Percentiles rank a stretch among this genome's conserved stretches.
Evolutionary conservation across 164 flowering plant genomes (phyloP).

Genomic region (Dillenia turbinata): DNA sequence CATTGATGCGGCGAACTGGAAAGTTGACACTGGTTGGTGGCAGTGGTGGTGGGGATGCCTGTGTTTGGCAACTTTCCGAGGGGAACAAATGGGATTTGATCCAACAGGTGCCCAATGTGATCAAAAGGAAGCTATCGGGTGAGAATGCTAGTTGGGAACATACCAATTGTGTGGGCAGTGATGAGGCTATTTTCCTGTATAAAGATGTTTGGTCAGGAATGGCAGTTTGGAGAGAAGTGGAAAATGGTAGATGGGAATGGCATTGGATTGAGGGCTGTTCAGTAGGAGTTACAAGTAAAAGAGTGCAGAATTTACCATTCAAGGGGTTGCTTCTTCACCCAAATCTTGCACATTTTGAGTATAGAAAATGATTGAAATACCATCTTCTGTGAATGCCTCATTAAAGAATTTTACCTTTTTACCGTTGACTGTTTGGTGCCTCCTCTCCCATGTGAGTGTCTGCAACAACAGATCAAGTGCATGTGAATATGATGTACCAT

Average conservation of each 20-base stretch:
- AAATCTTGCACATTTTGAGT: conserved; percentile 14
- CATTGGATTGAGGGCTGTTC: conserved; percentile 52
- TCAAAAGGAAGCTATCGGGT: conserved; percentile 35
- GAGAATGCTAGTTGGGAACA: conserved; percentile 33
- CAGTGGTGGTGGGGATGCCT: conserved; percentile 25
- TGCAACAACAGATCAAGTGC: too few species aligned
- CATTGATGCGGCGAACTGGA: conserved; percentile 33
- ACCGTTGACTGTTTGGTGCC: too few species aligned
- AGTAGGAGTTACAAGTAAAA: conserved; percentile 18
- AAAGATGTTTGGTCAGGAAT: conserved; percentile 47
- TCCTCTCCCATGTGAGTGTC: too few species aligned
- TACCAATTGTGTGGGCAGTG: conserved; percentile 45
- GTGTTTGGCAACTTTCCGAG: conserved; percentile 49
- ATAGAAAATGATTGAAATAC: too few species aligned
- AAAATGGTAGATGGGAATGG: conserved; percentile 45
- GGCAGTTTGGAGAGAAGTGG: conserved; percentile 43
- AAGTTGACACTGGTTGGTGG: conserved; percentile 45
- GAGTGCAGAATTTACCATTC: conserved; percentile 27
- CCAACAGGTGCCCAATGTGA: conserved; percentile 39
- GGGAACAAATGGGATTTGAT: conserved; percentile 35
- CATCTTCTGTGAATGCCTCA: too few species aligned
- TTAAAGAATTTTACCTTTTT: too few species aligned
- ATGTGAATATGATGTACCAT: too few species aligned
- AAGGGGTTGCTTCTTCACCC: conserved; percentile 49
- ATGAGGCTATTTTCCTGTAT: conserved; percentile 45